Percentiles rank a stretch among this genome's conserved stretches.
phyloP scores from a whole-genome alignment of 2,329 filamentous ascomycete species.

The Aspergillus aculeatinus region DNA sequence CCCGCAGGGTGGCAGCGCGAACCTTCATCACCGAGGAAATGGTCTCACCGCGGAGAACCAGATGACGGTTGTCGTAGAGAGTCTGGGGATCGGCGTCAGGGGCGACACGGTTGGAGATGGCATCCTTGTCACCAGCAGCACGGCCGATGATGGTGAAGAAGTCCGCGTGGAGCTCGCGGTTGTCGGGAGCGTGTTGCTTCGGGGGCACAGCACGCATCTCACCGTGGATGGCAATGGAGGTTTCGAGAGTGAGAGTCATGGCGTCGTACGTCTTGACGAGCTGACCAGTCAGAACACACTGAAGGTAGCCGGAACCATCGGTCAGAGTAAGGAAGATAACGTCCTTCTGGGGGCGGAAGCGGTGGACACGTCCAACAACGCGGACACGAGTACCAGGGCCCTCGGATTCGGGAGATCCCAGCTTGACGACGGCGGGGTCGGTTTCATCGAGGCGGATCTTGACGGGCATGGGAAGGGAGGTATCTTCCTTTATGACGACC shows the following conservation, averaged over 20 bases:
- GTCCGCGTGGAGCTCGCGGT: slow-evolving; percentile 87
- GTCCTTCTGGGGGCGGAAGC: slow-evolving; percentile 77
- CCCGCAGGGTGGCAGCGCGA: slow-evolving; percentile 74
- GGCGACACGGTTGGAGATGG: slow-evolving; percentile 80
- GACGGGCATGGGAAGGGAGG: slow-evolving; percentile 68
- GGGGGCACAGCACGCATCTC: slow-evolving; percentile 79
- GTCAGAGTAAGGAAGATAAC: slow-evolving; percentile 82
- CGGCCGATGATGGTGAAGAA: slow-evolving; percentile 78
- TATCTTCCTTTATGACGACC: slow-evolving; percentile 68
- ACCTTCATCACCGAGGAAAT: slow-evolving; percentile 86
- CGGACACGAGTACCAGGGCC: slow-evolving; percentile 70
- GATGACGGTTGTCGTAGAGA: slow-evolving; percentile 78
- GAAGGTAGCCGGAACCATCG: slow-evolving; percentile 80
- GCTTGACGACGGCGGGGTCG: slow-evolving; percentile 57
- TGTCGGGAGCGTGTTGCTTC: slow-evolving; percentile 74
- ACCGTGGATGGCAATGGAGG: slow-evolving; percentile 79
- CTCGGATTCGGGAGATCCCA: slow-evolving; percentile 57
- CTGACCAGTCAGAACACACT: slow-evolving; percentile 78
- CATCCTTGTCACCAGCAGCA: slow-evolving; percentile 82
- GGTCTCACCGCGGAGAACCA: slow-evolving; percentile 80
- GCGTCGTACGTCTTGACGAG: slow-evolving; percentile 91
- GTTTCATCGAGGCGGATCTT: slow-evolving; percentile 75
- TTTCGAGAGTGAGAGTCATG: slow-evolving; percentile 79
- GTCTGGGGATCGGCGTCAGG: slow-evolving; percentile 68
- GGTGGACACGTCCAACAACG: slow-evolving; percentile 80